Evolutionary conservation across 169 alveolate genomes (phyloP).

Genomic region (Babesia ovata): DNA sequence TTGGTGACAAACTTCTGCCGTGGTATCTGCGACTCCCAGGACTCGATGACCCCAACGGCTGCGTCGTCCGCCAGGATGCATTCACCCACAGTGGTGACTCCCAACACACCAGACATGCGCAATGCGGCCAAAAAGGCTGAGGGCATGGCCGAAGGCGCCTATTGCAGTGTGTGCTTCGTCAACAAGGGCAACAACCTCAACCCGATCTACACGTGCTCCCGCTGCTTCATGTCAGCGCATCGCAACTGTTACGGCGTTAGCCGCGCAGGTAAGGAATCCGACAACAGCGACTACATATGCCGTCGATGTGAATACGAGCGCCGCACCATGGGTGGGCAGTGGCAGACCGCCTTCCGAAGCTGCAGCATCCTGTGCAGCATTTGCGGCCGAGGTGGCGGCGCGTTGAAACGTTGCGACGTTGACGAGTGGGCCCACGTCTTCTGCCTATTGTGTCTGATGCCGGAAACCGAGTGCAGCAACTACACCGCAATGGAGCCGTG

Average conservation of each 20-base stretch:
- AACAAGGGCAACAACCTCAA: slow-evolving; percentile 63
- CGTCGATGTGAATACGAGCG: slow-evolving; percentile 75
- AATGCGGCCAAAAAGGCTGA: slow-evolving; percentile 41
- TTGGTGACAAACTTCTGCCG: slow-evolving; percentile 10
- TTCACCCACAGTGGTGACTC: neutral
- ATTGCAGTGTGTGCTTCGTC: slow-evolving; percentile 72
- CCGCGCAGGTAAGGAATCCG: slow-evolving; percentile 15
- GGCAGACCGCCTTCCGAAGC: slow-evolving; percentile 70
- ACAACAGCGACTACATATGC: slow-evolving; percentile 71
- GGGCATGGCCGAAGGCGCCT: slow-evolving; percentile 34
- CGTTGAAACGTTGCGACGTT: slow-evolving; percentile 60
- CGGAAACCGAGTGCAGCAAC: slow-evolving; percentile 40
- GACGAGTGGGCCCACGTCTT: slow-evolving; percentile 69
- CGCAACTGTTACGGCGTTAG: slow-evolving; percentile 75
- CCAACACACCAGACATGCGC: slow-evolving; percentile 6
- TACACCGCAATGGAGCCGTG: slow-evolving; percentile 44
- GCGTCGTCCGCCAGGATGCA: neutral
- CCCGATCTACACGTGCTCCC: slow-evolving; percentile 71
- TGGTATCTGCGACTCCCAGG: slow-evolving; percentile 12
- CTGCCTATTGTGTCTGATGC: slow-evolving; percentile 62
- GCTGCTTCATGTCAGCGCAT: slow-evolving; percentile 72
- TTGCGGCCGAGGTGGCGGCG: slow-evolving; percentile 79
- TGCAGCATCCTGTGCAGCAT: slow-evolving; percentile 66
- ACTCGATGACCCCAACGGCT: neutral
- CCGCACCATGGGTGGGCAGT: slow-evolving; percentile 73